Evolutionary conservation across 805 yeast genomes (phyloP).

Genomic region (Barnettozyma californica): DNA sequence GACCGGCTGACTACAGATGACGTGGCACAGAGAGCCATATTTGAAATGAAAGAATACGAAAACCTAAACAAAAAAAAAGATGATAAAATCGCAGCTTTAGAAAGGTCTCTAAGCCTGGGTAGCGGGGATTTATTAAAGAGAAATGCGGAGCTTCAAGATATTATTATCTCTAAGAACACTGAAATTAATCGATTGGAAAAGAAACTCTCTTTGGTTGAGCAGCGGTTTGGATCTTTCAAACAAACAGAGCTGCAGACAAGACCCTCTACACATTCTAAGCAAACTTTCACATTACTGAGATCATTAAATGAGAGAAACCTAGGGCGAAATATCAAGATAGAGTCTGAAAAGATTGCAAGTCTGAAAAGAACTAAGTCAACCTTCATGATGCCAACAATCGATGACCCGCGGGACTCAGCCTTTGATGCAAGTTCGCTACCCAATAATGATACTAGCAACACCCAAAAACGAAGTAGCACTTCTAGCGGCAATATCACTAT

Average conservation of each 20-base stretch:
- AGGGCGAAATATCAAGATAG: background rate
- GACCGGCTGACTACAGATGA: slow-evolving; percentile 71
- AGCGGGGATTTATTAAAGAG: slow-evolving; percentile 33
- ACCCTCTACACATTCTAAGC: background rate
- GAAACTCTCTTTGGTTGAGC: slow-evolving; percentile 56
- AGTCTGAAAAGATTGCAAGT: background rate
- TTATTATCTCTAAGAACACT: slow-evolving; percentile 59
- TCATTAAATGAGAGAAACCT: slow-evolving; percentile 6
- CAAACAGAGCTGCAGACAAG: background rate
- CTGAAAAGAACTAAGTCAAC: slow-evolving; percentile 5
- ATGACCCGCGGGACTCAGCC: background rate
- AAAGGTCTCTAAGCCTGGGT: slow-evolving; percentile 7
- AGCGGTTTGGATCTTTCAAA: slow-evolving; percentile 10
- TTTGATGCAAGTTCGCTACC: background rate
- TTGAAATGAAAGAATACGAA: slow-evolving; percentile 42
- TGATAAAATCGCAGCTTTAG: slow-evolving; percentile 13
- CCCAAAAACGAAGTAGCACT: no score
- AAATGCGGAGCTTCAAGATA: slow-evolving; percentile 47
- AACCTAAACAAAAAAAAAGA: slow-evolving; percentile 37
- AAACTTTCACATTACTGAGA: slow-evolving; percentile 3
- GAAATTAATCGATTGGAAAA: slow-evolving; percentile 49
- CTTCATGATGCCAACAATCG: slow-evolving; percentile 5
- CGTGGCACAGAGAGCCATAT: slow-evolving; percentile 59
- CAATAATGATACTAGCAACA: background rate
- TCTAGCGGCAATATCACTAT: background rate